Evolutionary conservation across 305 asterid species (phyloP), one percentile per base, ranked within the genome.

Genomic region (Petunia hybrid): DNA sequence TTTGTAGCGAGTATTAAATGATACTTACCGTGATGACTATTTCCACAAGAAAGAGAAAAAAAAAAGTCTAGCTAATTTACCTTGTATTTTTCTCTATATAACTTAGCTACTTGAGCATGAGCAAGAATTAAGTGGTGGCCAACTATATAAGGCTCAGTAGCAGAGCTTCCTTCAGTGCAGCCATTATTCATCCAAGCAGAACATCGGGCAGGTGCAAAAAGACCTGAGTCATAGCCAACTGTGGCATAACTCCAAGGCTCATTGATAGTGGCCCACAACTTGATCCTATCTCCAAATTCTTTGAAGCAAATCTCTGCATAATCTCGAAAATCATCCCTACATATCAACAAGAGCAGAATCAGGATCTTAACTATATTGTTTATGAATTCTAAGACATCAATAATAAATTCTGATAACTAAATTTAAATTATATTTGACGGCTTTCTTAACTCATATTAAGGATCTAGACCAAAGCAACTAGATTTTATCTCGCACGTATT

Each of bases 251-350:
- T 46, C 35, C 16, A 69, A 39, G 83, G 83, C 78, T 80, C 83
- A 10, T 80, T 80, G 4, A 80, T 12, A 1, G 78, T 80, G 8
- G 56, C 12, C 83, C 83, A 80, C 67, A 53, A 56, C 12, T 80
- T 80, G 16, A 81, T 65, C 35, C 84, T 62, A 51, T 81, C 84
- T 2, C 81, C 84, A 81, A 80, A 68, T 61, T 66, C 68, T 60
- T 71, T 14, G 45, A 80, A 69, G 70, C 83, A 80, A 14, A 80
- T 13, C 8, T 81, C 51, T 8, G 77, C 62, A 51, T 61, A 81
- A 13, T 35, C 39, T 35, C 22, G 38, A 66, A 66, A 36, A 59
- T 8, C 31, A 1, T 64, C 76, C 80, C 84, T 63, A 65, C 31
- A 22, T 22, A 22, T 22, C 31, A 1, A 22, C 31, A 22, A 1